Base-by-base conservation (phyloP, 176 grass and related monocot genomes). In the Luzula sylvatica region DNA sequence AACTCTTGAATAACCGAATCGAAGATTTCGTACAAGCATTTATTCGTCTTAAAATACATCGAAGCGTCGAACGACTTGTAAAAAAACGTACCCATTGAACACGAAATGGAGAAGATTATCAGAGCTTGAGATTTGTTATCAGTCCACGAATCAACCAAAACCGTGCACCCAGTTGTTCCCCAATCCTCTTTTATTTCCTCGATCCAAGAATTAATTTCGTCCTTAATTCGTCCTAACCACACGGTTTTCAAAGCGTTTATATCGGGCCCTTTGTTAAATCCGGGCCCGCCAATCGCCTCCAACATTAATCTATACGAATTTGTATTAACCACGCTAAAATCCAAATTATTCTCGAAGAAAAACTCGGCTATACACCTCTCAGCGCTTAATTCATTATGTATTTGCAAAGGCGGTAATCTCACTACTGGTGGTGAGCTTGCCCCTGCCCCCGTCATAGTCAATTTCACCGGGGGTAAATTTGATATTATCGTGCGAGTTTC, bases 261-360 rank as follows among this genome's bases (percentile, higher is more conserved):
- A 47, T 84, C 82, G 0, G 81, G 92, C 49, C 85, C 78, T 51
- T 50, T 70, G n/a, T n/a, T 35, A 71, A 75, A 98, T 23, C 81
- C 92, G 25, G 71, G 65, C 7, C 92, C 78, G 68, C 82, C 72
- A 74, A 90, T 59, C 43, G 72, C 65, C 23, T 90, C 81, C 16
- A 98, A 20, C 92, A 98, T 98, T 52, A 74, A 66, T 26, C 45
- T 67, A 63, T 79, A 90, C 1, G 92, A 98, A 44, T 50, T 46
- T 18, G 92, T 77, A 11, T 76, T 54, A n/a, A 78, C 81, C 23
- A 98, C 53, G 48, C 26, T 77, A 56, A 86, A 90, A 48, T 90
- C 85, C 72, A 98, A 72, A 55, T 82, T 98, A 65, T 98, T 90
- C 55, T 90, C 81, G 1, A 98, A 95, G 72, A 88, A 90, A 69